Evolutionary conservation across 2,329 filamentous ascomycete species (phyloP).

Genomic region (Gaeumannomyces sp.): DNA sequence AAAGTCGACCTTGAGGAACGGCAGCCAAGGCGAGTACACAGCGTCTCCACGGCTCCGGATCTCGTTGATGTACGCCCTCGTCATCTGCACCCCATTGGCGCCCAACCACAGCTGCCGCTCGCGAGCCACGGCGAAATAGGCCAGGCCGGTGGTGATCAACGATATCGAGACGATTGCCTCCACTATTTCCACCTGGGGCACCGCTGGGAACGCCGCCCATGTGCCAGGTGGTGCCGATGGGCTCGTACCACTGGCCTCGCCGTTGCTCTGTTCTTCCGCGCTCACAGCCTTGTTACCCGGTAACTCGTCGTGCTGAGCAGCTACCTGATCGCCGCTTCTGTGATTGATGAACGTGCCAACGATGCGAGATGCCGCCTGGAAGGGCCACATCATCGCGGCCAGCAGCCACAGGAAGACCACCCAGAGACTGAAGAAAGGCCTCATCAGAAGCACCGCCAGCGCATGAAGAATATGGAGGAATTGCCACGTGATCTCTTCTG

Average conservation of each 20-base stretch:
- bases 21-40: background rate
- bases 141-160: background rate
- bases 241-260: no score
- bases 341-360: no score
- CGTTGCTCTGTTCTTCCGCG: background rate
- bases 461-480: background rate
- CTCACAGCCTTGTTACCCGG: background rate
- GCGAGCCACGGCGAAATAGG: background rate
- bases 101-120: slow-evolving; percentile 6
- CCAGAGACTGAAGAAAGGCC: background rate
- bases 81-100: slow-evolving; percentile 9
- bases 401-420: background rate
- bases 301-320: no score
- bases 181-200: slow-evolving; percentile 2
- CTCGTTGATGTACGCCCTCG: slow-evolving; percentile 8
- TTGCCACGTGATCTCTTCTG: no score
- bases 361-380: background rate
- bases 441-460: background rate
- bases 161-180: background rate
- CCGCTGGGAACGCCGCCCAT: background rate
- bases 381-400: background rate
- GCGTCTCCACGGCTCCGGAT: background rate
- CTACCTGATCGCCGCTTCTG: no score
- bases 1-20: slow-evolving; percentile 3
- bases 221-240: background rate